Base-by-base conservation (phyloP, 495 filamentous ascomycete genomes). In the Penicillium canariense region DNA sequence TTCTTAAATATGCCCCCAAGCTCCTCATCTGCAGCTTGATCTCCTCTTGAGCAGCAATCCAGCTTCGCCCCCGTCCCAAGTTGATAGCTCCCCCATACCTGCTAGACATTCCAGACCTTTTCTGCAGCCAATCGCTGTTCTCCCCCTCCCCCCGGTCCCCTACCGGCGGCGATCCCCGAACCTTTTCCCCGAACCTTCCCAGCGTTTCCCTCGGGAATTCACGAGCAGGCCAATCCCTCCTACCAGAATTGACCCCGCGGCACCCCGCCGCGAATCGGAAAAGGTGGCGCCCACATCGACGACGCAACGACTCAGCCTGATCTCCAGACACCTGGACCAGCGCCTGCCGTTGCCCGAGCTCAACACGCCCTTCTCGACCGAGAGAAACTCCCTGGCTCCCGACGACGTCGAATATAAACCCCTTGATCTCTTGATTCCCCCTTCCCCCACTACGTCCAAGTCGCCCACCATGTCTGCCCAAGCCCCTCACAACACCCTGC, bases 241-340 rank as follows among this genome's bases (percentile, higher is more conserved):
- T 28, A 45, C 26, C 52, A 20, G 40, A 39, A 50, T 48, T 40
- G 62, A 67, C 72, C 70, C 70, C 70, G 69, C 72, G 67, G 69
- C 64, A 59, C 60, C 61, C 45, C 67, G 62, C 70, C 68, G 71
- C 58, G 49, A 52, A 60, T 69, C 69, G 66, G 73, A 74, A 74
- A 77, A 67, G 58, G 71, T 84, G 79, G 84, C 83, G 65, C 71
- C 77, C 75, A 74, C 68, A 63, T 69, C 68, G 62, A 77, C 84
- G 71, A 76, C 80, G 77, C 79, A 84, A 63, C 85, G 90, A 46
- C 74, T 93, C 39, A 86, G 84, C 64, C 82, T 91, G 70, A 91
- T 95, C 71, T 86, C 87, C 58, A 80, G 88, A 77, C 90, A 96
- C 71, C 79, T 96, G 66, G 80, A 85, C 65, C 74, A 81, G 58